These are phyloP conservation scores for Smittium mucronatum DNA, from an alignment of 371 early-diverging fungal genomes.

Conservation along the genomic window DNA sequence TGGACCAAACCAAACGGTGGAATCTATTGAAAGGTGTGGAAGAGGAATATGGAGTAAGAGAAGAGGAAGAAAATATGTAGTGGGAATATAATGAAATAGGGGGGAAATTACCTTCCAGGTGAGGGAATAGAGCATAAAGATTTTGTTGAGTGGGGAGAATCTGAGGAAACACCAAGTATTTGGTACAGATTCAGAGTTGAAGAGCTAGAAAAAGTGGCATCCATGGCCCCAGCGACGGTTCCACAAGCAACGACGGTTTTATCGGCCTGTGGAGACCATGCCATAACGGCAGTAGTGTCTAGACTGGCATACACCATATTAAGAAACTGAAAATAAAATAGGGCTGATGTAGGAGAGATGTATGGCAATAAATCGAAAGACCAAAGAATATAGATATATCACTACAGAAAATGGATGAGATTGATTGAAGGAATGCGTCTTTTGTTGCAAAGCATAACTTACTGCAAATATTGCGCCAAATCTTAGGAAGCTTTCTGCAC, in stretches of 20 bases:
- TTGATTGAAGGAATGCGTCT: not conserved
- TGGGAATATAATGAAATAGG: not conserved
- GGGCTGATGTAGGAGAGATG: not conserved
- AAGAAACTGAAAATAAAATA: not conserved
- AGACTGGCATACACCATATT: conserved; percentile 47
- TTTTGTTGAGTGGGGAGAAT: not conserved
- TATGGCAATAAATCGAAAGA: not conserved
- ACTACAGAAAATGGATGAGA: not conserved
- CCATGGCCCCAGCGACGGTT: conserved; percentile 91
- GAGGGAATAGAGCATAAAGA: not conserved
- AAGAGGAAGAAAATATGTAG: not conserved
- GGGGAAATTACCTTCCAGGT: conserved; percentile 7
- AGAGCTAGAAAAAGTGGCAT: conserved; percentile 83
- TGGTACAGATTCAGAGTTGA: conserved; percentile 83
- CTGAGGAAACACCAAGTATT: not conserved
- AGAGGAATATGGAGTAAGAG: not conserved
- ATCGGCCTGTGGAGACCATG: conserved; percentile 64
- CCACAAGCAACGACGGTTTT: conserved; percentile 73
- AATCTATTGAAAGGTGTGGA: conserved; percentile 35
- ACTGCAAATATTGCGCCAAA: too few relatives aligned
- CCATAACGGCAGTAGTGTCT: conserved; percentile 64
- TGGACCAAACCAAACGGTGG: conserved; percentile 81
- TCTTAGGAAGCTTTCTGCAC: not conserved
- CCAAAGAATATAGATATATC: not conserved
- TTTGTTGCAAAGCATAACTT: too few relatives aligned